These are phyloP conservation scores for Trichoderma hamatum DNA, from an alignment of 2,329 filamentous ascomycete genomes.

Conservation along the genomic window DNA sequence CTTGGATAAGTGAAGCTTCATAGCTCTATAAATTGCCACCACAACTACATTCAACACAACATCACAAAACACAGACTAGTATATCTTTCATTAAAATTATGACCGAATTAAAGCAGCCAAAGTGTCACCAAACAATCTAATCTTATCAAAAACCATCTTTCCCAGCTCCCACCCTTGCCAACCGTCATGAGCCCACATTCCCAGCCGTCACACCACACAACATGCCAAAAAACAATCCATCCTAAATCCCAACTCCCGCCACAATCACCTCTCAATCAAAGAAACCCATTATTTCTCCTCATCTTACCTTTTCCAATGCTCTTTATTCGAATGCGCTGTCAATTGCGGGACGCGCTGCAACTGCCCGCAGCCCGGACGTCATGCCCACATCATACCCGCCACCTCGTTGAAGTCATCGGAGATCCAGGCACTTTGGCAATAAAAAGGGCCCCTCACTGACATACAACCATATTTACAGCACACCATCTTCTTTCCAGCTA, in stretches of 20 bases:
- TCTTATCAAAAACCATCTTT: background rate
- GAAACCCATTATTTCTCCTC: background rate
- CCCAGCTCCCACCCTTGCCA: background rate
- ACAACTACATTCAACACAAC: background rate
- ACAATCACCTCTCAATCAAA: background rate
- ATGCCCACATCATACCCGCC: slow-evolving; percentile 23
- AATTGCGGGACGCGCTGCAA: slow-evolving; percentile 4
- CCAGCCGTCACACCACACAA: slow-evolving; percentile 1
- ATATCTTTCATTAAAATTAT: background rate
- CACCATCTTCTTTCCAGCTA: background rate
- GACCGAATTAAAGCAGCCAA: background rate
- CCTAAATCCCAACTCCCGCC: background rate
- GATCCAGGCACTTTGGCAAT: background rate
- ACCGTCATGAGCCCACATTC: background rate
- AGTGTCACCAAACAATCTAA: background rate
- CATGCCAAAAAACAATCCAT: background rate
- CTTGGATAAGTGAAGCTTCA: background rate
- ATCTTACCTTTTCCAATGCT: background rate
- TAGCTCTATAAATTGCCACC: background rate
- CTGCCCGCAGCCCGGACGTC: slow-evolving; percentile 10
- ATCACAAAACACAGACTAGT: background rate
- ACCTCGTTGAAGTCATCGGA: slow-evolving; percentile 17
- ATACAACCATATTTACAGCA: background rate
- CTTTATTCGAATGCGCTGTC: background rate
- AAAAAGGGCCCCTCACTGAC: background rate